Conservation (phyloP, 176 grass and related monocot species). For the Raddia distichophylla region DNA sequence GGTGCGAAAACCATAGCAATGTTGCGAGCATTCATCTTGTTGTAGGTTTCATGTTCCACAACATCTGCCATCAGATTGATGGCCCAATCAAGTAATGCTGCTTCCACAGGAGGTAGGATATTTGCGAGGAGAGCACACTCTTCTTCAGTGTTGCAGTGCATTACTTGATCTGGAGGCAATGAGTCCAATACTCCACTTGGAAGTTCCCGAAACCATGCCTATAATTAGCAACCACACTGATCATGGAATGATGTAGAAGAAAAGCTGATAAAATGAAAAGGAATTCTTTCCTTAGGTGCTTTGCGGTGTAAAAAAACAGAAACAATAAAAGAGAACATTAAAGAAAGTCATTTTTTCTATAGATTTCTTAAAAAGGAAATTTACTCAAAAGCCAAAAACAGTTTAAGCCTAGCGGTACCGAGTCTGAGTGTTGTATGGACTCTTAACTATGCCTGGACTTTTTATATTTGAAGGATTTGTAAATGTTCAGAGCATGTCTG, state of each 20-base stretch:
- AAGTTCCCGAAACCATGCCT: conserved; percentile 96
- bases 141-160: conserved; percentile 93
- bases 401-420: not conserved
- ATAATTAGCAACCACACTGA: conserved; percentile 30
- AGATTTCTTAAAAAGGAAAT: not conserved
- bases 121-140: conserved; percentile 64
- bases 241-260: conserved; percentile 3
- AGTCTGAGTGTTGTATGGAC: not conserved
- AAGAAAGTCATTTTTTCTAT: not conserved
- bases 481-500: not conserved
- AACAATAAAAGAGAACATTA: not conserved
- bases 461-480: conserved; percentile 11
- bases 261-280: conserved; percentile 3
- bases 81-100: conserved; percentile 87
- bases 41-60: conserved; percentile 68
- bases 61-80: conserved; percentile 95
- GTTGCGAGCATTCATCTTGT: conserved; percentile 97
- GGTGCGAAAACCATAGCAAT: conserved; percentile 97
- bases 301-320: no score
- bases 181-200: conserved; percentile 78
- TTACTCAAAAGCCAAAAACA: not conserved
- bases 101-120: conserved; percentile 64
- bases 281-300: no score
- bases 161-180: conserved; percentile 77
- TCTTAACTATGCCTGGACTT: not conserved